Evolutionary conservation across 805 yeast species (phyloP).

Genomic region (Candida vartiovaarae): DNA sequence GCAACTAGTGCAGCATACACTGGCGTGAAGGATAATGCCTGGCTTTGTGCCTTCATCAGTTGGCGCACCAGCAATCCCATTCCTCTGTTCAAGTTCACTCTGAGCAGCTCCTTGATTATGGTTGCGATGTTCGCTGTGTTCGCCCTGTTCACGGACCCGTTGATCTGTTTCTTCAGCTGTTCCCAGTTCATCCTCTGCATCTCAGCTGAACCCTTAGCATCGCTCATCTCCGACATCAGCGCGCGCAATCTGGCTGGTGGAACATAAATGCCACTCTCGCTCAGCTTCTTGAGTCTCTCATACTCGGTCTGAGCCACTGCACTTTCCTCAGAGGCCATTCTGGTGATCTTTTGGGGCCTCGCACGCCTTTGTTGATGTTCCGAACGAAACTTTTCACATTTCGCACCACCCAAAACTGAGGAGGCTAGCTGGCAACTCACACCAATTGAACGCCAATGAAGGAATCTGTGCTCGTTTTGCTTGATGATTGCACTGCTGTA

Average conservation of each 20-base stretch:
- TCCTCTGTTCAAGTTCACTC: constrained; percentile 53
- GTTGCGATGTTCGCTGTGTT: constrained; percentile 40
- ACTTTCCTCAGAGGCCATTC: neutral
- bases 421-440: too few species aligned
- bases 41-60: constrained; percentile 46
- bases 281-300: constrained; percentile 28
- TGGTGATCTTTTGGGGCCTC: neutral
- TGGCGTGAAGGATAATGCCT: constrained; percentile 34
- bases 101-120: constrained; percentile 43
- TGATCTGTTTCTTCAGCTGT: constrained; percentile 37
- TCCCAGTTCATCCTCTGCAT: constrained; percentile 56
- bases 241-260: constrained; percentile 48
- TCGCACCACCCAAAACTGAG: too few species aligned
- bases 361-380: neutral
- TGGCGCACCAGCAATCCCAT: constrained; percentile 53
- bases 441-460: too few species aligned
- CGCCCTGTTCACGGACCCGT: constrained; percentile 40
- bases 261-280: constrained; percentile 41
- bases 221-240: constrained; percentile 30
- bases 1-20: constrained; percentile 53
- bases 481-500: constrained; percentile 11
- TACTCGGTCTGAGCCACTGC: constrained; percentile 26
- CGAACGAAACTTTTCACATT: neutral
- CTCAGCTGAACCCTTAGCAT: constrained; percentile 28
- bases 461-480: constrained; percentile 16